Evolutionary conservation across 345 rosid genomes (phyloP).

Genomic region (Citrus unshiu): DNA sequence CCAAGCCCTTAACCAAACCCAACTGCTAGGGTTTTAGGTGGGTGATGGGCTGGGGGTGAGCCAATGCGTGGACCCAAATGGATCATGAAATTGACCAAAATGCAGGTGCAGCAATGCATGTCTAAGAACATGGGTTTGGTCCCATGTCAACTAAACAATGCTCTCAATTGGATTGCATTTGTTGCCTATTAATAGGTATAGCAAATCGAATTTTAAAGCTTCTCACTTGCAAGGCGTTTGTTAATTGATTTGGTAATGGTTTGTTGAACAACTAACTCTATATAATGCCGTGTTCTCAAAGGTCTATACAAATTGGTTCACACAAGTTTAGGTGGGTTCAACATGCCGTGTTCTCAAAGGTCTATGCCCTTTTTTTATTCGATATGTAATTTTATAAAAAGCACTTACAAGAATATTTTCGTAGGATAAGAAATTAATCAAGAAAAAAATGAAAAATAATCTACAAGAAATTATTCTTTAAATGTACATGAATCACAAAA

Average conservation of each 20-base stretch:
- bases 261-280: background rate
- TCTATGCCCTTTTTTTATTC: background rate
- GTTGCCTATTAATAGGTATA: background rate
- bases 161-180: background rate
- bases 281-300: background rate
- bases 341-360: background rate
- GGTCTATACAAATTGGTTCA: background rate
- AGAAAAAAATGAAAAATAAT: background rate
- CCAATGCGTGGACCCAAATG: background rate
- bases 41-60: background rate
- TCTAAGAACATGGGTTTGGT: slow-evolving; percentile 11
- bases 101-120: background rate
- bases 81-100: background rate
- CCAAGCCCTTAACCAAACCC: background rate
- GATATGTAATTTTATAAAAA: background rate
- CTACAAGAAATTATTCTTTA: background rate
- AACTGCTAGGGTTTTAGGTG: background rate
- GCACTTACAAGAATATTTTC: background rate
- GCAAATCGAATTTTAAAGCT: background rate
- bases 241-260: background rate
- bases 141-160: background rate
- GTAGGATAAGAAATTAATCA: background rate
- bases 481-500: background rate
- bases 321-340: background rate
- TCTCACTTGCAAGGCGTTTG: background rate